Conservation (phyloP, 1,139 yeast species). For the Candida mesenterica region DNA sequence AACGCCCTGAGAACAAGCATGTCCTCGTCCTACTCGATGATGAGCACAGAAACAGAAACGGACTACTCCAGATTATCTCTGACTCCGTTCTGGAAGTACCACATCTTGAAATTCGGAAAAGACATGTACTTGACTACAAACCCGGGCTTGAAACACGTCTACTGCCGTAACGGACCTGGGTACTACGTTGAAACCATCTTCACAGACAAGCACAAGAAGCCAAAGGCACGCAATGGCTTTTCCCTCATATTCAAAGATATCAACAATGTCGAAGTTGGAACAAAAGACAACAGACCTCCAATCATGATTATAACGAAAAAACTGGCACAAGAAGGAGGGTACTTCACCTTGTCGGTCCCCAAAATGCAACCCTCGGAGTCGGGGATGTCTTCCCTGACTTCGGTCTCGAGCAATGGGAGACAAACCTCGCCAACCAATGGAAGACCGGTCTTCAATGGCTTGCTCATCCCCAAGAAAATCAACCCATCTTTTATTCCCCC, state of each 20-base stretch:
- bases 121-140: conserved; percentile 57
- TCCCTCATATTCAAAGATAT: conserved; percentile 34
- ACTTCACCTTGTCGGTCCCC: conserved; percentile 30
- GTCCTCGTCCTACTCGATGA: conserved; percentile 11
- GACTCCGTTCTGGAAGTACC: conserved; percentile 60
- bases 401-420: not conserved
- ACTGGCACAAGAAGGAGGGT: conserved; percentile 27
- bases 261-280: conserved; percentile 22
- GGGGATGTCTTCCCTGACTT: not conserved
- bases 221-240: conserved; percentile 23
- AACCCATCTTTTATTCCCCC: conserved; percentile 22
- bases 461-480: conserved; percentile 29
- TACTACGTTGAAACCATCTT: conserved; percentile 44
- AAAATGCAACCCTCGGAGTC: not conserved
- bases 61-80: conserved; percentile 9
- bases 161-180: conserved; percentile 58
- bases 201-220: conserved; percentile 14
- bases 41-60: conserved; percentile 12
- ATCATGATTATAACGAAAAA: conserved; percentile 31
- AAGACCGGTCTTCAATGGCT: conserved; percentile 22
- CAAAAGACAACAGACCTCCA: conserved; percentile 20
- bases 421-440: too few relatives aligned
- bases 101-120: conserved; percentile 48
- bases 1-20: conserved; percentile 9
- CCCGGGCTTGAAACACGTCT: conserved; percentile 54